phyloP scores from a whole-genome alignment of 305 asterid species.

The Vinca major region DNA sequence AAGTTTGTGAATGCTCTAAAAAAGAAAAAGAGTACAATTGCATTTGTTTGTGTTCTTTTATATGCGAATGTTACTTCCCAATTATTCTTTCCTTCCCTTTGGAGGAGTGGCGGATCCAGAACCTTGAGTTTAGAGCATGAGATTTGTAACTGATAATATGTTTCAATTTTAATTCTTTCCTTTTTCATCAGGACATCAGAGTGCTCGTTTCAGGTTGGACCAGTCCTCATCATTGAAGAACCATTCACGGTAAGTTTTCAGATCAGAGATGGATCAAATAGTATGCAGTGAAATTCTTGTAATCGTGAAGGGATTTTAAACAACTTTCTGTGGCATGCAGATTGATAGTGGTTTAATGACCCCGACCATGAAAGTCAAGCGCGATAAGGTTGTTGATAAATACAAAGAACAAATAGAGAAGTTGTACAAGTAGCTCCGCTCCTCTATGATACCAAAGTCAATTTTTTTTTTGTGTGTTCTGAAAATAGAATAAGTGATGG shows the following conservation, averaged over 20 bases:
- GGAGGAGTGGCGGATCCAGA: too few species aligned
- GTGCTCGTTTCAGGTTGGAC: conserved; percentile 84
- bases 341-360: conserved; percentile 81
- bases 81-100: not conserved
- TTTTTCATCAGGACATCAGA: conserved; percentile 49
- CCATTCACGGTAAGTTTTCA: conserved; percentile 62
- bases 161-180: not conserved
- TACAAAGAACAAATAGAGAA: conserved; percentile 58
- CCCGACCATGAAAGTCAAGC: conserved; percentile 85
- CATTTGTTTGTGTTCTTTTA: too few species aligned
- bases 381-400: conserved; percentile 54
- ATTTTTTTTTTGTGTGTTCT: not conserved
- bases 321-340: conserved; percentile 29
- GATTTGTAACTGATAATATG: not conserved
- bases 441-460: too few species aligned
- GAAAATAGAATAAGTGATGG: not conserved
- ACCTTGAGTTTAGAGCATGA: not conserved
- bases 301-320: not conserved
- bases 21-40: not conserved
- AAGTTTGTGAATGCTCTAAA: too few species aligned
- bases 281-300: not conserved
- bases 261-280: not conserved
- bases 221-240: conserved; percentile 58
- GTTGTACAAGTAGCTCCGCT: conserved; percentile 39
- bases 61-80: not conserved